phyloP scores from a whole-genome alignment of 331 rosid species.

The Telfairia occidentalis region DNA sequence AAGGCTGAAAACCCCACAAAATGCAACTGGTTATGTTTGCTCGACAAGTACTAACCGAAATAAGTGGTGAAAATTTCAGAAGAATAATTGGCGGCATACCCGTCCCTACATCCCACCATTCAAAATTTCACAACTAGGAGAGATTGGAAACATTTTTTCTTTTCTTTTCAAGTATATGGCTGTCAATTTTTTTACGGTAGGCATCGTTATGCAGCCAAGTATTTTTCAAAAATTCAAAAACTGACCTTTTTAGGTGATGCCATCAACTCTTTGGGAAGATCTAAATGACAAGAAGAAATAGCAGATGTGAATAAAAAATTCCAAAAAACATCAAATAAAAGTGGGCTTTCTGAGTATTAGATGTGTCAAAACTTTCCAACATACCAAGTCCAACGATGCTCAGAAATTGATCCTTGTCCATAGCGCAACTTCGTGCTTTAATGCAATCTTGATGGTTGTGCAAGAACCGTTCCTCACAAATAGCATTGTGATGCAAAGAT shows the following conservation, averaged over 20 bases:
- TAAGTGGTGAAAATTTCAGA: too few relatives aligned
- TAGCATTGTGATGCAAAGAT: not conserved
- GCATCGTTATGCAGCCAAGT: too few relatives aligned
- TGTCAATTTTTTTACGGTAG: too few relatives aligned
- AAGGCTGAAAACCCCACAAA: slow-evolving; percentile 3
- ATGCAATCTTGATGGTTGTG: slow-evolving; percentile 17
- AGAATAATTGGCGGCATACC: too few relatives aligned
- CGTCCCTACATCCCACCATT: too few relatives aligned
- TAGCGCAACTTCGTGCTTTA: not conserved
- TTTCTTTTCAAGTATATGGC: too few relatives aligned
- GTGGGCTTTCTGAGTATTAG: not conserved
- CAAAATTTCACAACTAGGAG: too few relatives aligned
- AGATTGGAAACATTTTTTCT: too few relatives aligned
- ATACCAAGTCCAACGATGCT: slow-evolving; percentile 14
- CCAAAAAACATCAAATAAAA: not conserved
- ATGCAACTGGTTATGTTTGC: not conserved
- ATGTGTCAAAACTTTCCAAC: not conserved
- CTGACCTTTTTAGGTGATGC: not conserved
- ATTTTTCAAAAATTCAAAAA: too few relatives aligned
- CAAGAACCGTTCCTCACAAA: slow-evolving; percentile 6
- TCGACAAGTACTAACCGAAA: not conserved
- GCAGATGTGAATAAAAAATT: not conserved
- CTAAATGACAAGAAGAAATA: not conserved
- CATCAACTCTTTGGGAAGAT: not conserved
- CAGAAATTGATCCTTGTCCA: slow-evolving; percentile 11